Evolutionary conservation across 2,329 filamentous ascomycete genomes (phyloP).

Genomic region (Pseudopithomyces maydicus): DNA sequence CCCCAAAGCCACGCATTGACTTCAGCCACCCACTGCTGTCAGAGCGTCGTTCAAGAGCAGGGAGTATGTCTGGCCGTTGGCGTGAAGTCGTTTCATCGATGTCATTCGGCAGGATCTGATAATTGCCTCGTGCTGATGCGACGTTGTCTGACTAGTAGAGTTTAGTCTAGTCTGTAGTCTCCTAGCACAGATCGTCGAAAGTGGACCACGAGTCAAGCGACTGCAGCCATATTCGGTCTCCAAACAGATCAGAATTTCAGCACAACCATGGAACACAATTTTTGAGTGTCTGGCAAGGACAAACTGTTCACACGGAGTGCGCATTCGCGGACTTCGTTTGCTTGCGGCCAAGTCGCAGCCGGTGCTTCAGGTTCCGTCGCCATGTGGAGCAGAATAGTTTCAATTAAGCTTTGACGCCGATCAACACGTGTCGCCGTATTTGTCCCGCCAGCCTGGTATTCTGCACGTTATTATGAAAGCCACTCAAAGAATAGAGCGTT

Average conservation of each 20-base stretch:
- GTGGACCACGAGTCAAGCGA: neutral
- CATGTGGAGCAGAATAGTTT: neutral
- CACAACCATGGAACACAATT: neutral
- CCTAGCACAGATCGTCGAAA: neutral
- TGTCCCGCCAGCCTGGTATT: neutral
- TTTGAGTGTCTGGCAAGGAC: neutral
- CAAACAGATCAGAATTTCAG: neutral
- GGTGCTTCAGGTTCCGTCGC: conserved; percentile 3
- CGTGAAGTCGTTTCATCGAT: neutral
- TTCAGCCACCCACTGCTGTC: too few relatives aligned
- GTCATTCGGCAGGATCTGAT: neutral
- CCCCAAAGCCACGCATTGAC: too few relatives aligned
- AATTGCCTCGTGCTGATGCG: neutral
- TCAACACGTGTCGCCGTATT: neutral
- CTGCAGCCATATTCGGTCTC: neutral
- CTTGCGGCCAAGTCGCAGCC: neutral
- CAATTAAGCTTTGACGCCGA: neutral
- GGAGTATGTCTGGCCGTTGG: neutral
- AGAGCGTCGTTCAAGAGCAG: too few relatives aligned
- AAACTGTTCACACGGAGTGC: neutral
- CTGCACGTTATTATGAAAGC: neutral
- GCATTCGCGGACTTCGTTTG: neutral
- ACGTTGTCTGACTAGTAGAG: neutral
- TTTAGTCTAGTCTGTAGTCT: neutral
- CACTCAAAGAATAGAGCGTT: neutral